phyloP scores from a whole-genome alignment of 78 protist genomes.

The Bigelowiella natans region DNA sequence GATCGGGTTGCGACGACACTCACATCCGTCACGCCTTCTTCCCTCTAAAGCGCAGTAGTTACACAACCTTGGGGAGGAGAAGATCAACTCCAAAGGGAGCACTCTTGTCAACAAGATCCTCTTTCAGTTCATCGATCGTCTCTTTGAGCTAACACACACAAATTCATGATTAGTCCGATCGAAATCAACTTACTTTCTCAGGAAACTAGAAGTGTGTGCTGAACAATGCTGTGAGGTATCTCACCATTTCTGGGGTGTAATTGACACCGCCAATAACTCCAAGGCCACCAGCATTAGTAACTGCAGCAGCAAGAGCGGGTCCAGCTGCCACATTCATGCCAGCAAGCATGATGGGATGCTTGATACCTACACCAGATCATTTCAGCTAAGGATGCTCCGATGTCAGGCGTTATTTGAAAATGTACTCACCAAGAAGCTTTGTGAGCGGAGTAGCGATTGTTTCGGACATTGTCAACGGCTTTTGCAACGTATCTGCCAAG shows the following conservation, averaged over 20 bases:
- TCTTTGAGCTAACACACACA: background rate
- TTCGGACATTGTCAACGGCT: background rate
- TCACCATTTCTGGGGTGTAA: background rate
- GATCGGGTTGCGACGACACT: background rate
- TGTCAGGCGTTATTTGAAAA: no score
- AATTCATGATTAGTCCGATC: no score
- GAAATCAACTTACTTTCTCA: no score
- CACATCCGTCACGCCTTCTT: background rate
- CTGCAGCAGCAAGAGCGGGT: slow-evolving; percentile 17
- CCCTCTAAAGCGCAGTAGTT: no score
- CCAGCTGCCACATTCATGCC: slow-evolving; percentile 23
- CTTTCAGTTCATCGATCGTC: background rate
- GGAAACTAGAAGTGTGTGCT: no score
- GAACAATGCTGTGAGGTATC: no score
- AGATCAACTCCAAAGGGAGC: slow-evolving; percentile 28
- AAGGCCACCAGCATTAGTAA: slow-evolving; percentile 19
- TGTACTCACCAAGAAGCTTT: background rate
- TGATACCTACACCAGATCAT: background rate
- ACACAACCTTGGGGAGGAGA: slow-evolving; percentile 9
- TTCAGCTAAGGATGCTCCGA: background rate
- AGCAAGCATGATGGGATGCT: slow-evolving; percentile 15
- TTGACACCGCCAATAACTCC: slow-evolving; percentile 21
- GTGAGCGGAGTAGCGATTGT: background rate
- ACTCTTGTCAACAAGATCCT: slow-evolving; percentile 4
- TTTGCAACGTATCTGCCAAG: no score